phyloP scores from a whole-genome alignment of 1,139 yeast genomes.

The Geotrichum siamense region DNA sequence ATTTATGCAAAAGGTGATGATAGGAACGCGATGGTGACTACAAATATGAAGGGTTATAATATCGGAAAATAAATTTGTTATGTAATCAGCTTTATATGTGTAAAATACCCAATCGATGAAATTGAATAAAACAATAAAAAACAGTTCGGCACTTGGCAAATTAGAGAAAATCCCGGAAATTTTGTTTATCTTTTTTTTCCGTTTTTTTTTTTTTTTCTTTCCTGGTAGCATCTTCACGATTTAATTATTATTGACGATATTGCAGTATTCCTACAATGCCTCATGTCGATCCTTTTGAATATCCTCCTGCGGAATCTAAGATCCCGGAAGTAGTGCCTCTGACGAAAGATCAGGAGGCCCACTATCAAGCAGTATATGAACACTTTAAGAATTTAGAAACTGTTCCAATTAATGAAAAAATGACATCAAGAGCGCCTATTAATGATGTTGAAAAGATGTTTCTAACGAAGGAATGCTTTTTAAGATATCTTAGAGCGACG shows the following conservation, averaged over 20 bases:
- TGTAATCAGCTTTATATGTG: no score
- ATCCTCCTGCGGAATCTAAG: constrained; percentile 33
- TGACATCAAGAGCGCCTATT: constrained; percentile 36
- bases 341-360: constrained; percentile 47
- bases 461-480: constrained; percentile 82
- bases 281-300: constrained; percentile 26
- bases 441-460: constrained; percentile 69
- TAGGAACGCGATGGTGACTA: no score
- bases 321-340: constrained; percentile 49
- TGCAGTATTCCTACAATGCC: constrained; percentile 17
- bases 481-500: constrained; percentile 83
- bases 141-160: no score
- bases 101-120: no score
- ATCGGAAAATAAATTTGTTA: no score
- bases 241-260: neutral
- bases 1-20: no score
- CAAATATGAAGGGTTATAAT: no score
- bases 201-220: constrained; percentile 1
- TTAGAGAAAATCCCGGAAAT: no score
- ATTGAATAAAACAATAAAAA: no score
- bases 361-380: constrained; percentile 50
- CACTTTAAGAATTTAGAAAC: constrained; percentile 48
- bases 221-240: neutral
- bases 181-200: neutral
- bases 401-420: constrained; percentile 38